These are phyloP conservation scores for Xylariaceae sp. DNA, from an alignment of 2,329 filamentous ascomycete genomes.

Conservation along the genomic window DNA sequence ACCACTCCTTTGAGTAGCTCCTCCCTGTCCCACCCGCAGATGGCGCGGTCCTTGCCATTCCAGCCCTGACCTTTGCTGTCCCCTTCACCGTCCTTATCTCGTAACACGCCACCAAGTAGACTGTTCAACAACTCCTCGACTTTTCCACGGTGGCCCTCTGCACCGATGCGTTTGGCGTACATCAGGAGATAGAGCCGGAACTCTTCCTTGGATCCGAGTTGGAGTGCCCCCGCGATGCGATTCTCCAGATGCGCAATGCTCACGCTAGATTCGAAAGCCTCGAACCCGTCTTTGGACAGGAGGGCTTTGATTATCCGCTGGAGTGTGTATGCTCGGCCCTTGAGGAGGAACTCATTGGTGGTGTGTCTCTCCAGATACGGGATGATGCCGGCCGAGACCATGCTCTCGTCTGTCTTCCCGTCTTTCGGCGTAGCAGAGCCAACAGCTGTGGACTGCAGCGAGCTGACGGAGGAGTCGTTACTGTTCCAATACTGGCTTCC, in stretches of 20 bases:
- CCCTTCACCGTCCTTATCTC: slow-evolving; percentile 46
- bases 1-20: slow-evolving; percentile 88
- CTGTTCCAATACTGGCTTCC: slow-evolving; percentile 99
- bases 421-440: slow-evolving; percentile 49
- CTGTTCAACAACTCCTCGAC: slow-evolving; percentile 87
- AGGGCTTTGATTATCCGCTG: slow-evolving; percentile 88
- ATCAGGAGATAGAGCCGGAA: slow-evolving; percentile 94
- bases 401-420: slow-evolving; percentile 43
- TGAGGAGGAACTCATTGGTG: slow-evolving; percentile 84
- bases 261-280: slow-evolving; percentile 83
- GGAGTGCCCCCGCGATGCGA: slow-evolving; percentile 80
- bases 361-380: slow-evolving; percentile 91
- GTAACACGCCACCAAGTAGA: slow-evolving; percentile 66
- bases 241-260: slow-evolving; percentile 96
- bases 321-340: slow-evolving; percentile 84
- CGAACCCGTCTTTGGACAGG: slow-evolving; percentile 82
- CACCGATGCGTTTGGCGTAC: slow-evolving; percentile 93
- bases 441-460: slow-evolving; percentile 66
- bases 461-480: slow-evolving; percentile 81
- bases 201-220: slow-evolving; percentile 81
- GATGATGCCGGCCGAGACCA: slow-evolving; percentile 84
- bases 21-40: slow-evolving; percentile 88
- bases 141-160: slow-evolving; percentile 80
- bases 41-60: slow-evolving; percentile 61
- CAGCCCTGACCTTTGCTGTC: slow-evolving; percentile 50